Evolutionary conservation across 2,329 filamentous ascomycete species (phyloP), one percentile per base, ranked within the genome.

Genomic region (Penicillium sp.): DNA sequence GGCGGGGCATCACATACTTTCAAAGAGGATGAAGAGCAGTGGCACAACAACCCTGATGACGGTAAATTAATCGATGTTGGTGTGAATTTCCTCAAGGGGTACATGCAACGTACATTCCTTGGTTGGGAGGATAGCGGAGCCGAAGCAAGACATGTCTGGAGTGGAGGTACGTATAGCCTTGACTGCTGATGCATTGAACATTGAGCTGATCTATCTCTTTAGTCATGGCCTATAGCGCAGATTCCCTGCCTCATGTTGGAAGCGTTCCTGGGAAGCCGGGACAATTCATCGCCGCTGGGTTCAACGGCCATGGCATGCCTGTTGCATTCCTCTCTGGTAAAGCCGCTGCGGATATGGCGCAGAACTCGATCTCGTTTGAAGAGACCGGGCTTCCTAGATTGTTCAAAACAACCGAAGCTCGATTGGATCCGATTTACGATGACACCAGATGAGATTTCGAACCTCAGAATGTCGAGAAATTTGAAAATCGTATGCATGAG

Each of bases 281-380:
- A 0, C 64, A 88, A 18, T 88, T 81, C 76, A 72, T 85, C 2
- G 77, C 77, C 13, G 83, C 81, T 2, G 79, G 83, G 2, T 88
- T 88, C 60, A 86, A 87, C 63, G 86, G 86, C 0, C 83, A 88
- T 67, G 84, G 85, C 0, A 88, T 88, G 86, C 84, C 84, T 0
- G 67, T 84, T 16, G 84, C 83, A 50, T 82, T 83, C 71, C 79
- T 83, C 65, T 81, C 79, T 31, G 83, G 83, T 0, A 79, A 80
- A 61, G 85, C 80, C 0, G 61, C 88, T 52, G 81, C 78, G 2
- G 68, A 74, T 16, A 84, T 86, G 80, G 78, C 85, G 52, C 55
- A 62, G 10, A 60, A 62, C 7, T 57, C 52, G 1, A 56, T 59
- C 5, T 18, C 56, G 0, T 67, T 72, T 4, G 64, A 67, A 4